phyloP scores from a whole-genome alignment of 2,329 filamentous ascomycete species.

The Fusarium lyarnte region DNA sequence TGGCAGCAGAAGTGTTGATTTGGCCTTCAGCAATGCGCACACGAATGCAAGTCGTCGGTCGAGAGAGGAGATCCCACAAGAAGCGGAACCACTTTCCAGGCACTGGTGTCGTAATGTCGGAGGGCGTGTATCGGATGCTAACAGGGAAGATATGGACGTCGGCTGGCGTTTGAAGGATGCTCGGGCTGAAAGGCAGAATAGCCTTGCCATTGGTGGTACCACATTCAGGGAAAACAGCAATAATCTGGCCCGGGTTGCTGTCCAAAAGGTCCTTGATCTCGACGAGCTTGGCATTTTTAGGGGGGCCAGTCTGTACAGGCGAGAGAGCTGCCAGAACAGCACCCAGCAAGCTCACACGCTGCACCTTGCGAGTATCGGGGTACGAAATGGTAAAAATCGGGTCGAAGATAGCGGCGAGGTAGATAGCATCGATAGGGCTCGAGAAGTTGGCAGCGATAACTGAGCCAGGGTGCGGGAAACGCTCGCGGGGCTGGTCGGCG shows the following conservation, averaged over 20 bases:
- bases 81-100: constrained; percentile 78
- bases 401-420: constrained; percentile 95
- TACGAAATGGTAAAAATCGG: constrained; percentile 92
- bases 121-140: constrained; percentile 86
- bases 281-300: constrained; percentile 61
- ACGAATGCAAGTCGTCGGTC: constrained; percentile 87
- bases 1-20: constrained; percentile 57
- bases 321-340: constrained; percentile 80
- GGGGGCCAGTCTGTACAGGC: constrained; percentile 60
- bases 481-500: constrained; percentile 74
- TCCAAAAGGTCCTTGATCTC: constrained; percentile 71
- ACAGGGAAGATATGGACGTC: constrained; percentile 87
- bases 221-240: constrained; percentile 93
- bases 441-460: constrained; percentile 93
- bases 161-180: constrained; percentile 73
- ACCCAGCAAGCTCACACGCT: constrained; percentile 77
- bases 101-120: constrained; percentile 90
- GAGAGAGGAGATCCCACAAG: constrained; percentile 85
- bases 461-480: constrained; percentile 80
- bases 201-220: constrained; percentile 94
- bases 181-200: constrained; percentile 84
- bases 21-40: constrained; percentile 88
- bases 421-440: constrained; percentile 90
- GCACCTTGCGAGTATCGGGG: constrained; percentile 76
- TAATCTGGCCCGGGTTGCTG: constrained; percentile 76